A percentile compares a stretch with the other conserved stretches of the same genome.
phyloP scores from a whole-genome alignment of 148 eudicot species.

The Nepenthes gracilis region DNA sequence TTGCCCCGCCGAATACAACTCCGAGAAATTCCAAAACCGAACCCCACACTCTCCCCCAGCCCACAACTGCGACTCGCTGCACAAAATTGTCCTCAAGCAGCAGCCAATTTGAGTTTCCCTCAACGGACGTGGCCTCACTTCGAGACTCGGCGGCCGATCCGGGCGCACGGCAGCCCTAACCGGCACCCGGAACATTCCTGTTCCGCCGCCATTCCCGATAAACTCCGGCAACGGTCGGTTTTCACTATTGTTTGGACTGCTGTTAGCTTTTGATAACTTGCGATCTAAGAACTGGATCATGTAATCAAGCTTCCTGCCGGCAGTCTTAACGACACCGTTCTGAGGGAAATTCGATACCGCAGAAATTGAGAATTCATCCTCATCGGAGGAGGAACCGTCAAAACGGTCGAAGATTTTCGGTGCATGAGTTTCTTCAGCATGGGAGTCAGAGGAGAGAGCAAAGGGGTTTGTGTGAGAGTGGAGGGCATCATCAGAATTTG shows the following conservation, averaged over 20 bases:
- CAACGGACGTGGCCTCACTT: constrained; percentile 67
- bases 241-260: not conserved
- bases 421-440: constrained; percentile 5
- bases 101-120: constrained; percentile 63
- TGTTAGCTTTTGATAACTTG: constrained; percentile 33
- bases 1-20: constrained; percentile 23
- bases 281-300: constrained; percentile 77
- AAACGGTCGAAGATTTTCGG: constrained; percentile 71
- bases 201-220: constrained; percentile 35
- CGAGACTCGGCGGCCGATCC: constrained; percentile 65
- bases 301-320: constrained; percentile 64
- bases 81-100: constrained; percentile 31
- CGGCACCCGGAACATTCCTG: constrained; percentile 51
- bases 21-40: constrained; percentile 50
- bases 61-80: constrained; percentile 50
- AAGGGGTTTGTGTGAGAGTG: not conserved
- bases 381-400: constrained; percentile 33
- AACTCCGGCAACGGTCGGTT: constrained; percentile 49
- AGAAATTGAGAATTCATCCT: constrained; percentile 23
- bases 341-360: constrained; percentile 8
- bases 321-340: constrained; percentile 24
- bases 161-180: constrained; percentile 38
- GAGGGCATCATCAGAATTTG: too few species aligned
- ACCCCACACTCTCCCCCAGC: constrained; percentile 64
- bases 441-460: constrained; percentile 1